Evolutionary conservation across 1,139 yeast genomes (phyloP).

Genomic region (Candida frijolesensis): DNA sequence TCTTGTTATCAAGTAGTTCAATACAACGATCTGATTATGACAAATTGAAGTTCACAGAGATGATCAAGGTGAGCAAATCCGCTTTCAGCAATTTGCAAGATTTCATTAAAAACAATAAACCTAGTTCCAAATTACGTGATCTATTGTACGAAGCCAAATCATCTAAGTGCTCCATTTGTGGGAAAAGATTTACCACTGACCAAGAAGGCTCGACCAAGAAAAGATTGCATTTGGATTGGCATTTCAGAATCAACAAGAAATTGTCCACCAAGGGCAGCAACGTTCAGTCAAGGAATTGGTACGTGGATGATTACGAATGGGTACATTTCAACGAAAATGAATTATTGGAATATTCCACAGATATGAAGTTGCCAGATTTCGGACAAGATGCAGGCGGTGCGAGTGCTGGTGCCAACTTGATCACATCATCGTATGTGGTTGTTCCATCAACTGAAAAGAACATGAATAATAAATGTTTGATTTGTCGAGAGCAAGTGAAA

Average conservation of each 20-base stretch:
- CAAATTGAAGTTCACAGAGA: constrained; percentile 29
- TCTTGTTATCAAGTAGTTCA: constrained; percentile 26
- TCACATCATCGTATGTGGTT: constrained; percentile 42
- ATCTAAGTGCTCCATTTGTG: constrained; percentile 86
- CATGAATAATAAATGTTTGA: constrained; percentile 76
- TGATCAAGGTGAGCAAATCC: constrained; percentile 26
- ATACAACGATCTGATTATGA: constrained; percentile 35
- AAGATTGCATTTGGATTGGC: constrained; percentile 89
- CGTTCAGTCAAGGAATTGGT: constrained; percentile 83
- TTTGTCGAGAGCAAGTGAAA: constrained; percentile 80
- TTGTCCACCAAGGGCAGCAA: constrained; percentile 43
- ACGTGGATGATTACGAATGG: constrained; percentile 75
- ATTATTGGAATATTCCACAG: constrained; percentile 40
- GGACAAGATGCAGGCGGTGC: constrained; percentile 16
- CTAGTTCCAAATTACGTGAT: constrained; percentile 28
- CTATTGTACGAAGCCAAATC: constrained; percentile 65
- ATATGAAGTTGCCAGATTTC: constrained; percentile 12
- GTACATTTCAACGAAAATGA: constrained; percentile 67
- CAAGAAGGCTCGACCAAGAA: constrained; percentile 55
- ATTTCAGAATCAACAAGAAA: constrained; percentile 86
- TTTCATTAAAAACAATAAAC: constrained; percentile 38
- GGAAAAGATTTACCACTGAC: constrained; percentile 76
- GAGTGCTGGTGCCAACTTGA: constrained; percentile 9
- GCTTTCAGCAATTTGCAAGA: constrained; percentile 30
- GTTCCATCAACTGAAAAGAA: constrained; percentile 74